These are phyloP conservation scores for Podila minutissima DNA, from an alignment of 192 early-diverging fungal genomes.

Conservation along the genomic window DNA sequence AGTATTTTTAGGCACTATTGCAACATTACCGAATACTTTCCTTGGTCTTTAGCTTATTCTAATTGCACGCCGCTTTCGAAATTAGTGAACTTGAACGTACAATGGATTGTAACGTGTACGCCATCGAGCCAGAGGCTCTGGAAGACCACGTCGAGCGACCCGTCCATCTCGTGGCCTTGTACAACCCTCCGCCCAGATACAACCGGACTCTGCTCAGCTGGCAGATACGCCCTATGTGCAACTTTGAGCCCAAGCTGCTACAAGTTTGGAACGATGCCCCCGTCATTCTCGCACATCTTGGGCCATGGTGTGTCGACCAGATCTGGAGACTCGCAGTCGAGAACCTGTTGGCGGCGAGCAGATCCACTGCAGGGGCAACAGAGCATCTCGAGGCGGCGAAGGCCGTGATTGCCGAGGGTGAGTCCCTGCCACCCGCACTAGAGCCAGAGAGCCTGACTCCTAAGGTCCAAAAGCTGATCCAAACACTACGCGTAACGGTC, in stretches of 20 bases:
- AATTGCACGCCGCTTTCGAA: neutral
- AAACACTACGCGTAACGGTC: constrained; percentile 57
- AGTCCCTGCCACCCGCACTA: neutral
- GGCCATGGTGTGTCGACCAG: constrained; percentile 83
- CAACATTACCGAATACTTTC: neutral
- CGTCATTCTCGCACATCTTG: constrained; percentile 64
- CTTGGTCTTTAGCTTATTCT: neutral
- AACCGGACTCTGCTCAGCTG: constrained; percentile 52
- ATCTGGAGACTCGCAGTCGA: constrained; percentile 67
- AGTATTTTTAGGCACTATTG: too few relatives aligned
- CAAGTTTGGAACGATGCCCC: constrained; percentile 48
- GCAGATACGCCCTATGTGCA: constrained; percentile 47
- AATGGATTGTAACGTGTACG: constrained; percentile 68
- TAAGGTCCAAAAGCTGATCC: constrained; percentile 75
- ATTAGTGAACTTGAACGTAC: constrained; percentile 62
- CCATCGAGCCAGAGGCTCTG: constrained; percentile 52
- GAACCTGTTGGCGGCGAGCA: constrained; percentile 38
- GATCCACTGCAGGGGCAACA: constrained; percentile 21
- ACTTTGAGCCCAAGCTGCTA: constrained; percentile 47
- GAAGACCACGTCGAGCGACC: constrained; percentile 50
- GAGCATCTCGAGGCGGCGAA: constrained; percentile 12
- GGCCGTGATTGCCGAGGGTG: constrained; percentile 16
- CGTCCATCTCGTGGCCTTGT: constrained; percentile 57
- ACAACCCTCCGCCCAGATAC: constrained; percentile 57
- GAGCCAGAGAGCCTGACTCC: constrained; percentile 58